Conservation (phyloP, 495 filamentous ascomycete genomes). For the Penicillium turbatum region DNA sequence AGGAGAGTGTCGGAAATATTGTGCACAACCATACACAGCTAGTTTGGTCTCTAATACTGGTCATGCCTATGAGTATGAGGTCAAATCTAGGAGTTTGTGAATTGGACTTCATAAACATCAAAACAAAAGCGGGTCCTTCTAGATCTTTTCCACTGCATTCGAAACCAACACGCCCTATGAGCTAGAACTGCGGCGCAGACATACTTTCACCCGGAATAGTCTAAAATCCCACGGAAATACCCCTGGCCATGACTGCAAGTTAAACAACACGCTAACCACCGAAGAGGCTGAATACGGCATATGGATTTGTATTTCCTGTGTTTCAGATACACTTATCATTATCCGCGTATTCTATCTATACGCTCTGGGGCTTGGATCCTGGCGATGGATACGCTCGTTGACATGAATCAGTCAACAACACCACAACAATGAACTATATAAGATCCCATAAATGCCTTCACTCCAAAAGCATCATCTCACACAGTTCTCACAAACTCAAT, state of each 20-base stretch:
- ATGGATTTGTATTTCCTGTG: too few relatives aligned
- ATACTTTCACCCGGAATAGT: not conserved
- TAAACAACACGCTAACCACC: not conserved
- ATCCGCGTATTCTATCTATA: not conserved
- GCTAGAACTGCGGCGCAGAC: not conserved
- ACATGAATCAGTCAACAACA: not conserved
- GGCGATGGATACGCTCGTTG: not conserved
- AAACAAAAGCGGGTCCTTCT: not conserved
- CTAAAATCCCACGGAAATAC: not conserved
- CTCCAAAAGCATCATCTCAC: too few relatives aligned
- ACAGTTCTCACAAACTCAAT: not conserved
- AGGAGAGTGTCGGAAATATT: too few relatives aligned
- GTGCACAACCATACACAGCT: too few relatives aligned
- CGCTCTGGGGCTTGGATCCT: not conserved
- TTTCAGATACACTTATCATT: not conserved
- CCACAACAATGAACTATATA: not conserved
- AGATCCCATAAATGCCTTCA: not conserved
- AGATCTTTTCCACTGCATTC: not conserved
- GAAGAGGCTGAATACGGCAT: not conserved
- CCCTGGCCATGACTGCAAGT: not conserved
- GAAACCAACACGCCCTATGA: not conserved
- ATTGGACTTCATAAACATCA: not conserved
- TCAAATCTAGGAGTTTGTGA: not conserved
- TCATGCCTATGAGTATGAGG: too few relatives aligned
- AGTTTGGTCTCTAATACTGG: too few relatives aligned